Evolutionary conservation across 2,329 filamentous ascomycete species (phyloP).

Genomic region (Biscogniauxia marginata): DNA sequence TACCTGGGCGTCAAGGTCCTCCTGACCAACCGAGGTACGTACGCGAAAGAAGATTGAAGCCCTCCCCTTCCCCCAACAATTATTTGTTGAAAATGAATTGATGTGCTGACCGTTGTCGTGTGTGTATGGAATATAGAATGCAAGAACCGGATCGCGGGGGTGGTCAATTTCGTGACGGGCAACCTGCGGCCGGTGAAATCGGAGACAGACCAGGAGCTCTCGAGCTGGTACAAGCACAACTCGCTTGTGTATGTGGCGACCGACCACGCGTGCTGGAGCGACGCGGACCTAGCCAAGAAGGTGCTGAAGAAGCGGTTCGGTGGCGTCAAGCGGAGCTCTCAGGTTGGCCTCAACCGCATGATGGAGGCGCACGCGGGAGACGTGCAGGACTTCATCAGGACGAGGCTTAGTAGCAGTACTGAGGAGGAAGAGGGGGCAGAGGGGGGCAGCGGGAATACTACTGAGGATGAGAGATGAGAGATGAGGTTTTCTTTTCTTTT

Average conservation of each 20-base stretch:
- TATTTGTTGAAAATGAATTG: no score
- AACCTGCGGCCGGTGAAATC: slow-evolving; percentile 75
- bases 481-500: no score
- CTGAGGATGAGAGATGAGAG: slow-evolving; percentile 48
- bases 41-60: neutral
- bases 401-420: slow-evolving; percentile 6
- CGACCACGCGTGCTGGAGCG: slow-evolving; percentile 73
- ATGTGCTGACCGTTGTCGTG: no score
- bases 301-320: slow-evolving; percentile 62
- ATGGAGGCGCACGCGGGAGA: slow-evolving; percentile 54
- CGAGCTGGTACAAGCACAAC: slow-evolving; percentile 79
- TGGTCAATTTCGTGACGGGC: slow-evolving; percentile 80
- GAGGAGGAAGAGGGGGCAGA: neutral
- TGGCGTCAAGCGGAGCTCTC: slow-evolving; percentile 51
- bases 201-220: slow-evolving; percentile 70
- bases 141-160: slow-evolving; percentile 65
- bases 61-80: neutral
- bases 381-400: slow-evolving; percentile 50
- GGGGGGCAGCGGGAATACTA: slow-evolving; percentile 38
- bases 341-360: slow-evolving; percentile 52
- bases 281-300: slow-evolving; percentile 58
- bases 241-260: slow-evolving; percentile 76
- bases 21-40: slow-evolving; percentile 69
- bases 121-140: no score
- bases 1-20: slow-evolving; percentile 82